These are phyloP conservation scores for Monosporascus sp. DNA, from an alignment of 2,329 filamentous ascomycete species.

Conservation along the genomic window DNA sequence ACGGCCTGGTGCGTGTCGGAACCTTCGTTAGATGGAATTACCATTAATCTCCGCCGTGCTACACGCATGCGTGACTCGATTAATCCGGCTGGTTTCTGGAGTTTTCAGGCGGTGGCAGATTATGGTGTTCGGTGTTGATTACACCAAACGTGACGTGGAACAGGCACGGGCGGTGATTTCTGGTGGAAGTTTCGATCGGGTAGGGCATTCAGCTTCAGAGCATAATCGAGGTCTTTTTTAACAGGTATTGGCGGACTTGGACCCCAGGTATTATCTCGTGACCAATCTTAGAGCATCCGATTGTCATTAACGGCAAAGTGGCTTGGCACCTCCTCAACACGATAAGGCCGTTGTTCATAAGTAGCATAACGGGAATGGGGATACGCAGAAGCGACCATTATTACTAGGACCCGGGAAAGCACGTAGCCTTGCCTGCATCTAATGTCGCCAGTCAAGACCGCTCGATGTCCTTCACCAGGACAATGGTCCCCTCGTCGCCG, in stretches of 20 bases:
- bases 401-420: not conserved
- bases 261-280: not conserved
- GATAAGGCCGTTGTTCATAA: not conserved
- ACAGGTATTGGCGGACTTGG: not conserved
- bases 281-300: no score
- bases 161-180: not conserved
- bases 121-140: not conserved
- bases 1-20: not conserved
- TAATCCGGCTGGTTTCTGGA: not conserved
- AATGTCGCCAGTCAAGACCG: not conserved
- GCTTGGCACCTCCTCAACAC: not conserved
- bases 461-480: slow-evolving; percentile 37
- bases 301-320: no score
- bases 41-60: not conserved
- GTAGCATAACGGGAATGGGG: not conserved
- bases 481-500: slow-evolving; percentile 29
- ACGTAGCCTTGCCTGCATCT: no score
- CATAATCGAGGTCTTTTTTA: not conserved
- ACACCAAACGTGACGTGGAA: no score
- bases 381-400: not conserved
- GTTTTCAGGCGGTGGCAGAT: not conserved
- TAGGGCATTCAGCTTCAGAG: not conserved
- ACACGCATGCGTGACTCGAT: not conserved
- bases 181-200: not conserved
- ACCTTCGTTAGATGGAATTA: not conserved